Conservation (phyloP, 345 rosid genomes). For the Acer campestre region DNA sequence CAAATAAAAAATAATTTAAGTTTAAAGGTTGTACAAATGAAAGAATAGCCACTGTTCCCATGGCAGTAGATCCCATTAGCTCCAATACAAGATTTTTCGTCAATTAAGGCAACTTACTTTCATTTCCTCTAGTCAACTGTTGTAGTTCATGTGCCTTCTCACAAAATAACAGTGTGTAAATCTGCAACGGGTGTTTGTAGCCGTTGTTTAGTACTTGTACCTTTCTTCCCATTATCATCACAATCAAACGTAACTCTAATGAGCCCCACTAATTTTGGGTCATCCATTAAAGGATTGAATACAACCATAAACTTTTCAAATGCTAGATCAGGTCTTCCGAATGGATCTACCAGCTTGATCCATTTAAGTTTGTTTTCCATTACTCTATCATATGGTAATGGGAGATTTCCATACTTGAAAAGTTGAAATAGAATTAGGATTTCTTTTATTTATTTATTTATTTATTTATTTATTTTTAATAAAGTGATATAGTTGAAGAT, state of each 20-base stretch:
- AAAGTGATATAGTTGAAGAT: too few species aligned
- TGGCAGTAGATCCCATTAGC: slow-evolving; percentile 61
- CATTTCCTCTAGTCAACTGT: slow-evolving; percentile 41
- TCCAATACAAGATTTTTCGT: slow-evolving; percentile 52
- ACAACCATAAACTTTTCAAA: slow-evolving; percentile 61
- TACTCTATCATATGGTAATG: too few species aligned
- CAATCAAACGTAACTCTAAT: slow-evolving; percentile 59
- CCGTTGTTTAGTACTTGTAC: slow-evolving; percentile 26
- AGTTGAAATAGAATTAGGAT: too few species aligned
- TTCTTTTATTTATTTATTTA: too few species aligned
- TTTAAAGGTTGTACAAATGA: too few species aligned
- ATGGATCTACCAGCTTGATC: slow-evolving; percentile 59
- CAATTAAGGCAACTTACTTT: slow-evolving; percentile 47
- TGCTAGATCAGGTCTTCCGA: slow-evolving; percentile 65
- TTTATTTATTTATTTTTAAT: too few species aligned
- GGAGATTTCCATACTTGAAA: too few species aligned
- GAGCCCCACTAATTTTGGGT: slow-evolving; percentile 62
- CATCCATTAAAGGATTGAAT: slow-evolving; percentile 56
- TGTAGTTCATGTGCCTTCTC: slow-evolving; percentile 60
- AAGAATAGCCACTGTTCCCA: slow-evolving; percentile 27
- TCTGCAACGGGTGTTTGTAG: slow-evolving; percentile 41
- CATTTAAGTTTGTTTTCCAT: slow-evolving; percentile 4
- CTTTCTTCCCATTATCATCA: slow-evolving; percentile 30
- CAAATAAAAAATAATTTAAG: too few species aligned
- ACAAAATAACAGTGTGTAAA: slow-evolving; percentile 54